Base-by-base conservation (phyloP, 2,329 filamentous ascomycete genomes). In the Penicillium sp. region DNA sequence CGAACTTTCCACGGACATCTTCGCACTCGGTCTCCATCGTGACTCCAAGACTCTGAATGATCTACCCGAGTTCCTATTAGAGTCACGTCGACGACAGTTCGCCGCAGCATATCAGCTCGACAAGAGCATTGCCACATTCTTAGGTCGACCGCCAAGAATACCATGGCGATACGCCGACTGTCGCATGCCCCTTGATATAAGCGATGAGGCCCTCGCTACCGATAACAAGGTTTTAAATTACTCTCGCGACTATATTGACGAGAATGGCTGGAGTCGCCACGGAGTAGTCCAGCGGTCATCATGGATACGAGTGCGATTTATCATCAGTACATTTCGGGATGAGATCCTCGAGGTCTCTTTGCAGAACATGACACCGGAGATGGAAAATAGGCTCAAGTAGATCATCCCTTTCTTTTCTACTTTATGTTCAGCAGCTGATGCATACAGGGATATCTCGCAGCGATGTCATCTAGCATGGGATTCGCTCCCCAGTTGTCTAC, bases 121-220 rank as follows among this genome's bases (percentile, higher is more conserved):
- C 38, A 71, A 71, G 55, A 65, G 55, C 22, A 57, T 71, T 11
- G 66, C 65, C 11, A 71, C 68, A 2, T 66, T 70, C 18, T 53
- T 71, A 5, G 68, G 68, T 1, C 61, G 67, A 16, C 67, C 67
- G 8, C 66, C 67, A 5, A 54, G 62, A 16, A 62, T 70, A 13
- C 61, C 66, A 18, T 54, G 53, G 47, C 59, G 67, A 18, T 63
- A 69, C 49, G 60, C 60, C 0, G 62, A 68, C 42, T 64, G 64
- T 42, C 49, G 50, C 14, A 57, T 62, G 22, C 66, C 67, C 2
- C 61, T 68, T 6, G 67, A 69, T 50, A 56, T 70, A 8, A 57
- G 57, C 14, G 66, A 69, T 24, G 58, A 62, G 16, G 58, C 57
- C 4, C 48, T 69, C 34, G 50, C 47, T 20, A 49, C 45, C 7